Base-by-base conservation (phyloP, 164 flowering plant genomes). In the Stephania cephalantha region DNA sequence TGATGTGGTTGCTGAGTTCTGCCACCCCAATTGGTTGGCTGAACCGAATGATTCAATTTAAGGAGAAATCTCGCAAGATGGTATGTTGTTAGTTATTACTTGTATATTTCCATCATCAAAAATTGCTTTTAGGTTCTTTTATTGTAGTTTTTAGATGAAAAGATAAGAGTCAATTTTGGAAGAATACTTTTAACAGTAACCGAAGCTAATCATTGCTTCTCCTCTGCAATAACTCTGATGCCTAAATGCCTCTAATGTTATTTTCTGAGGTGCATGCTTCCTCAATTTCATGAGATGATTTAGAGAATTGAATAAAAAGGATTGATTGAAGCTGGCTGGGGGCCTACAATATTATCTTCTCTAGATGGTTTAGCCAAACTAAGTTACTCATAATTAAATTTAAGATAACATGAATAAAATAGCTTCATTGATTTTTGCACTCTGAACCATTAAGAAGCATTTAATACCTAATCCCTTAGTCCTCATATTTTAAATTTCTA, bases 41-140 rank as follows among this genome's bases (percentile, higher is more conserved):
- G 52, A 91, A 90, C 81, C 89, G 81, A 84, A 95, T 95, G 99
- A 95, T 92, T 64, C 99, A 95, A 83, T 95, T 95, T 75, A 95
- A 93, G 82, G 98, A 95, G 87, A 95, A 93, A 86, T 93, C 98
- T n/a, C 88, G 89, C 74, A 92, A 92, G 85, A 90, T 83, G 89
- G 98, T 95, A 79, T 72, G 89, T 83, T 79, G 52, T 79, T 76
- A 17, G 20, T 58, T 58, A 58, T 64, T 46, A 44, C 73, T 83
- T 74, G 58, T 52, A 52, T 9, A 52, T 9, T 15, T 52, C 22
- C 65, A 2, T 58, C 18, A n/a, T n/a, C n/a, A 58, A 58, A 17
- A 15, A 5, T 58, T 17, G 8, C 15, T 18, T 58, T 58, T 58
- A 58, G 15, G 64, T 58, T 58, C n/a, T 58, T 58, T 20, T 58